Base-by-base conservation (phyloP, 2,329 filamentous ascomycete species). In the Ilyonectria destructans region DNA sequence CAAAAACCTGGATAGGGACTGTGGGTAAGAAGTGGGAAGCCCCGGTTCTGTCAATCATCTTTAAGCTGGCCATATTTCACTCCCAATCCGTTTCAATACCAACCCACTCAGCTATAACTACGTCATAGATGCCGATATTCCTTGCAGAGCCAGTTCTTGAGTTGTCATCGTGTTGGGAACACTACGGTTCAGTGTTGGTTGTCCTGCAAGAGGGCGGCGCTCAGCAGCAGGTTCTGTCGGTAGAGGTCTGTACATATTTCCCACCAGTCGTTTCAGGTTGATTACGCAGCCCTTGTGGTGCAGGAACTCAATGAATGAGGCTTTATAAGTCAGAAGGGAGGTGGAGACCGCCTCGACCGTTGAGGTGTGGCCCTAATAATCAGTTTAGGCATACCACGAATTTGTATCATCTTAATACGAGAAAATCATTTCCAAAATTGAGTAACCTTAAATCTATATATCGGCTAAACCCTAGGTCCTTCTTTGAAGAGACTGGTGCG, bases 401-500 rank as follows among this genome's bases (percentile, higher is more conserved):
- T 29, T 19, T 69, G 60, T 55, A 59, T 55, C 19, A 35, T 48
- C n/a, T 23, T 23, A 51, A 33, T 40, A 31, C 37, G 15, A 29
- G 37, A 48, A 54, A 29, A 55, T 52, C 54, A 46, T 35, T n/a
- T 12, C 46, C 23, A n/a, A 40, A 40, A 17, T 10, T 23, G 17
- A 33, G 21, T 31, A 71, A 59, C 49, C 40, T 58, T 40, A 31
- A 26, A 43, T 46, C 7, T 10, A 26, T 43, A 10, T 49, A 56
- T 31, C 45, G 63, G 59, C 59, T 68, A 35, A 55, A 48, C 33
- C 29, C 5, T 8, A 19, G 40, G 15, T 23, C 17, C 29, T 46
- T 49, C 33, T 35, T 65, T 15, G 29, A 58, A 56, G 58, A 62
- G 45, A 46, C 57, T 60, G 13, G 58, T n/a, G 56, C 23, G 17